Evolutionary conservation across 768 basidiomycete genomes (phyloP), one percentile per base, ranked within the genome.

Genomic region (Termitomyces sp.): DNA sequence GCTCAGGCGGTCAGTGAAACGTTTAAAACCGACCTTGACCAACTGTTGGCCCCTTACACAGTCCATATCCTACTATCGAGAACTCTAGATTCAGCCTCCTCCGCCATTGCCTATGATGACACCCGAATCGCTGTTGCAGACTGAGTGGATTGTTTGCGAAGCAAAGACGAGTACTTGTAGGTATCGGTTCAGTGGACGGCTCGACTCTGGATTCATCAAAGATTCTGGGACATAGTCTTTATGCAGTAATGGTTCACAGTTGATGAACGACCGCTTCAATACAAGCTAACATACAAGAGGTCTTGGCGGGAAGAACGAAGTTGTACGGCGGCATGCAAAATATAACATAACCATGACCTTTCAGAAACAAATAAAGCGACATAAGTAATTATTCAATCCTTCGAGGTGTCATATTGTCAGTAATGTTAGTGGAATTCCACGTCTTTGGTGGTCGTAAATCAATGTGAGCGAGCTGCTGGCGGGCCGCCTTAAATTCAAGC

Each of bases 401-500:
- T 32, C 70, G 66, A 28, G 62, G 58, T 9, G 69, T 58, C 38
- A 64, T 64, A 50, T 50, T 70, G 62, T 68, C 72, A 59, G 72
- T 72, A 46, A 74, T 71, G 63, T 79, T 81, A 26, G 80, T 81
- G 35, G 85, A 75, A 67, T 82, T 84, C 89, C 89, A 92, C 3
- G 85, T 78, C 70, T 84, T 89, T 53, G 91, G 91, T 30, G 91
- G 91, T 30, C 84, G 85, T 55, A 92, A 69, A 61, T 87, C 89
- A 57, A 93, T 83, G 64, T 80, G 79, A 2, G 85, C 87, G 49
- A 93, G 85, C 70, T 89, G 86, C 74, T 87, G 85, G 13, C 91
- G 82, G 44, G 89, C 91, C 40, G 87, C 85, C 69, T 83, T 87
- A 74, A 93, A 93, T 68, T 93, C 91, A 61, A 81, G 75, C 68